Conservation (phyloP, 306 rosid species). For the Potentilla sterilis region DNA sequence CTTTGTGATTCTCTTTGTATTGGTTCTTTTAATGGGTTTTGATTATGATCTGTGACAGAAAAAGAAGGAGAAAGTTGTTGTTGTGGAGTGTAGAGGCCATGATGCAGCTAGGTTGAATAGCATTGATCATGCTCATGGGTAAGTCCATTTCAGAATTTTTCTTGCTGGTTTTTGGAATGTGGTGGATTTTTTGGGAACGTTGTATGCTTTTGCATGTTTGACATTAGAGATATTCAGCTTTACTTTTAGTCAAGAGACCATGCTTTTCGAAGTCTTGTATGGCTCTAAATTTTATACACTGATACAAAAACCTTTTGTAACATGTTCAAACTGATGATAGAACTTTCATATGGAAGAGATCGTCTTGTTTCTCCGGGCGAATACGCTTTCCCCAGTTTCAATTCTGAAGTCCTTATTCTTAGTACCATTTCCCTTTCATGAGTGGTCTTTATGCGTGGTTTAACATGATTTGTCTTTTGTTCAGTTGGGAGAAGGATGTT, state of each 20-base stretch:
- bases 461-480: slow-evolving; percentile 19
- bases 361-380: background rate
- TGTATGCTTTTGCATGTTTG: background rate
- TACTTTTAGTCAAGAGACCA: background rate
- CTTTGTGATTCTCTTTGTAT: background rate
- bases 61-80: slow-evolving; percentile 58
- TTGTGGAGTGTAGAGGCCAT: slow-evolving; percentile 90
- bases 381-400: background rate
- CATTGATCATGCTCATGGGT: slow-evolving; percentile 93
- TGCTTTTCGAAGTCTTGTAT: background rate
- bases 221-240: background rate
- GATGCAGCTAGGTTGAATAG: slow-evolving; percentile 77
- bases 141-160: slow-evolving; percentile 24
- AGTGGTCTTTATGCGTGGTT: slow-evolving; percentile 7
- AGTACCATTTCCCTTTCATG: slow-evolving; percentile 1
- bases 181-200: background rate
- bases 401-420: background rate
- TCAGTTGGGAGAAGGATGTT: slow-evolving; percentile 87
- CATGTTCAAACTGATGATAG: background rate
- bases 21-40: background rate
- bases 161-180: slow-evolving; percentile 7
- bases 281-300: no score
- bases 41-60: slow-evolving; percentile 44
- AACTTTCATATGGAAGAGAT: background rate
- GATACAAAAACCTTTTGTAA: background rate